Conservation (phyloP, 1,139 yeast genomes). For the Saccharomyces pastorianus region DNA sequence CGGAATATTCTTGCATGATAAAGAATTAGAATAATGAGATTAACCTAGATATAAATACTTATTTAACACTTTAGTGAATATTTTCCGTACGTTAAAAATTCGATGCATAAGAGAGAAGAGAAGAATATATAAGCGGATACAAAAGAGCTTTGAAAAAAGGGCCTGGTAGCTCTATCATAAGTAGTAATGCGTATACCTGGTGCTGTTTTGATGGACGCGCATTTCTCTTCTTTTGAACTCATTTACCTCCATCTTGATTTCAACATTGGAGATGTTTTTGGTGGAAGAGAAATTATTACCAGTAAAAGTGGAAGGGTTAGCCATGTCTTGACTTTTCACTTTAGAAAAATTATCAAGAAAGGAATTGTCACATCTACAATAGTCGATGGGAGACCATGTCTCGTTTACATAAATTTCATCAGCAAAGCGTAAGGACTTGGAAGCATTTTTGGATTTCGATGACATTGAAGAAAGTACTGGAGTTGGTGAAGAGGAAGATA, state of each 20-base stretch:
- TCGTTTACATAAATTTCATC: conserved; percentile 15
- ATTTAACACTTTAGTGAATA: background rate
- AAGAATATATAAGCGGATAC: background rate
- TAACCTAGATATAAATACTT: background rate
- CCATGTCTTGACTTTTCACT: conserved; percentile 12
- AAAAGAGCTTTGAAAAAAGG: background rate
- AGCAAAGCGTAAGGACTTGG: conserved; percentile 14
- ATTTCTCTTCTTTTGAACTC: conserved; percentile 27
- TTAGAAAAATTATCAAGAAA: conserved; percentile 18
- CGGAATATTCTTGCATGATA: background rate
- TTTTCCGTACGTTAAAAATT: background rate
- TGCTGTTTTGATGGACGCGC: conserved; percentile 28
- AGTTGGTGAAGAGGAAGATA: conserved; percentile 2
- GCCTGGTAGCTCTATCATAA: background rate
- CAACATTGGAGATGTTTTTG: conserved; percentile 3
- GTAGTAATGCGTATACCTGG: conserved; percentile 25
- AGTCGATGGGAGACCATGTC: conserved; percentile 22
- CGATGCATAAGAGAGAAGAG: background rate
- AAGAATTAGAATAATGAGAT: background rate
- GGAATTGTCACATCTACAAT: conserved; percentile 21
- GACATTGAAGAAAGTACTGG: conserved; percentile 1
- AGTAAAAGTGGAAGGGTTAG: conserved; percentile 3
- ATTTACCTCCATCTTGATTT: conserved; percentile 25
- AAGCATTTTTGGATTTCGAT: background rate
- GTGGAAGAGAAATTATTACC: conserved; percentile 2